Evolutionary conservation across 371 early-diverging fungal species (phyloP).

Genomic region (Polyrhizophydium stewartii): DNA sequence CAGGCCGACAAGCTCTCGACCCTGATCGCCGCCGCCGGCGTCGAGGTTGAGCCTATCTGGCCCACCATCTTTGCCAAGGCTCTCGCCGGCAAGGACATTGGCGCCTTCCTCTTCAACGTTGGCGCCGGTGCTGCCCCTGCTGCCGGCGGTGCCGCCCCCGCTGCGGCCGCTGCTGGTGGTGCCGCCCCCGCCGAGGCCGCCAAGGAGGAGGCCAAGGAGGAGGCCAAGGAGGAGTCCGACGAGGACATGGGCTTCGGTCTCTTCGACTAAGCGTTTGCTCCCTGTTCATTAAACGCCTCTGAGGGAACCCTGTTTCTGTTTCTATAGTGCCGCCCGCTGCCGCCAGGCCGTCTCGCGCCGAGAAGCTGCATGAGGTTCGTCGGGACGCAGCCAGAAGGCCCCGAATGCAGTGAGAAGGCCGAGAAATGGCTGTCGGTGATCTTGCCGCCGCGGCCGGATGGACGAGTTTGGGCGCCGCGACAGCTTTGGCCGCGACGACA

Average conservation of each 20-base stretch:
- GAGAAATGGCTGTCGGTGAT: too few species aligned
- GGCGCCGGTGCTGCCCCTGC: constrained; percentile 44
- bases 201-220: constrained; percentile 24
- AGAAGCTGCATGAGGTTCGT: too few species aligned
- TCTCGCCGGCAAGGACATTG: constrained; percentile 89
- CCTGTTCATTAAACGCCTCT: too few species aligned
- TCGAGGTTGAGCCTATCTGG: constrained; percentile 95
- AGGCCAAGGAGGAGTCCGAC: constrained; percentile 34
- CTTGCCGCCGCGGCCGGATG: too few species aligned
- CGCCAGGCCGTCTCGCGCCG: too few species aligned
- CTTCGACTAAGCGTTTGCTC: constrained; percentile 29
- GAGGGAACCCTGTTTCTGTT: too few species aligned
- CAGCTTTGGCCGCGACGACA: constrained; percentile 4
- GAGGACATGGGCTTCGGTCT: constrained; percentile 44
- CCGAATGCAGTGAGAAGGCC: too few species aligned
- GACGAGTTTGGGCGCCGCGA: not conserved
- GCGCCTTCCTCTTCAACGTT: constrained; percentile 87
- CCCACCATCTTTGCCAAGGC: constrained; percentile 96
- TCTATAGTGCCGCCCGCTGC: too few species aligned
- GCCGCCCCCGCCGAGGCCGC: constrained; percentile 27
- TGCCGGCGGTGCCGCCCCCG: constrained; percentile 27
- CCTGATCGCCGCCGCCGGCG: constrained; percentile 87
- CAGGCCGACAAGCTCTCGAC: constrained; percentile 94
- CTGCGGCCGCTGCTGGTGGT: constrained; percentile 24
- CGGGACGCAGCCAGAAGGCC: too few species aligned